These are phyloP conservation scores for Fusarium duplospermum DNA, from an alignment of 2,329 filamentous ascomycete genomes.

Conservation along the genomic window DNA sequence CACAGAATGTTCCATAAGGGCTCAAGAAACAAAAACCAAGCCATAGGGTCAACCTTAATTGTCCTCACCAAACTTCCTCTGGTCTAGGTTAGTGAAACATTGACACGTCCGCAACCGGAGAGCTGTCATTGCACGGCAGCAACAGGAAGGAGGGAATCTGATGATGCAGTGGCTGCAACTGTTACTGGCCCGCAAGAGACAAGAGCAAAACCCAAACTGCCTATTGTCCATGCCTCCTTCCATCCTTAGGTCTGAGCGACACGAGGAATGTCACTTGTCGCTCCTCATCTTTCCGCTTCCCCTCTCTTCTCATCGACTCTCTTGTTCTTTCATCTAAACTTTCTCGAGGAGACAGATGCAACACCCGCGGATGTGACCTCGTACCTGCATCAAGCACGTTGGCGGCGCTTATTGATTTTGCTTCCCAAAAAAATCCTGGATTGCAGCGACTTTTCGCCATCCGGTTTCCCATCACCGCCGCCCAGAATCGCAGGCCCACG, in stretches of 20 bases:
- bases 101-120: background rate
- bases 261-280: conserved; percentile 28
- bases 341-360: conserved; percentile 16
- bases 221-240: conserved; percentile 1
- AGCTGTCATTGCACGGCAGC: conserved; percentile 26
- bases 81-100: conserved; percentile 1
- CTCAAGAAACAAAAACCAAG: background rate
- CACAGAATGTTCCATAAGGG: background rate
- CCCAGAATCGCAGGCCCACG: background rate
- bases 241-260: background rate
- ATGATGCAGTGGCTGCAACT: conserved; percentile 40
- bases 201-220: conserved; percentile 8
- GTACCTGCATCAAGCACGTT: conserved; percentile 38
- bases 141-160: conserved; percentile 21
- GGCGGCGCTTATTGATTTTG: conserved; percentile 17
- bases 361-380: conserved; percentile 24
- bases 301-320: background rate
- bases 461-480: background rate
- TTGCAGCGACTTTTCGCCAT: background rate
- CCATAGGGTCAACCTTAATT: background rate
- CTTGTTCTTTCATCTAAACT: conserved; percentile 20
- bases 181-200: conserved; percentile 6
- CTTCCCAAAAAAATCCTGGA: background rate
- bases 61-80: background rate
- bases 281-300: conserved; percentile 14